phyloP scores from a whole-genome alignment of 495 filamentous ascomycete genomes.

The Entonaema liquescens region DNA sequence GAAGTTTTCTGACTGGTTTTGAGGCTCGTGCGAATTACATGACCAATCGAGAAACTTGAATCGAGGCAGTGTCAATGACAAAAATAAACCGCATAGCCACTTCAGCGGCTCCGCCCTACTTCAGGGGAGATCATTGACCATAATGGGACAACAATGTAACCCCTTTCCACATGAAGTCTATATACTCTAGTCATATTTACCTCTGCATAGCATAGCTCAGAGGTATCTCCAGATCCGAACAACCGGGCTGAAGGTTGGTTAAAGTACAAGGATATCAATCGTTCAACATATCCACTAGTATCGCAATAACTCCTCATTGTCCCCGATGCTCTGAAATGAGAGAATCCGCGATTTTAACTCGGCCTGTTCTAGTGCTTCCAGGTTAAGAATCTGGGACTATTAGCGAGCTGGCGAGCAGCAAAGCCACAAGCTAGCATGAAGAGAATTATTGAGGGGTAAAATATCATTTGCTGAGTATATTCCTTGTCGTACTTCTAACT shows the following conservation, averaged over 20 bases:
- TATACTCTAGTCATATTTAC: background rate
- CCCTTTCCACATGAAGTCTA: background rate
- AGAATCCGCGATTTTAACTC: background rate
- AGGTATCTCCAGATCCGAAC: background rate
- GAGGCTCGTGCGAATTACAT: background rate
- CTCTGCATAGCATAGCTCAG: background rate
- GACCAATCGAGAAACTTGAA: background rate
- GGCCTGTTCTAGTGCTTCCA: background rate
- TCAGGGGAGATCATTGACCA: background rate
- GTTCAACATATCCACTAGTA: background rate
- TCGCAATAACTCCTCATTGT: background rate
- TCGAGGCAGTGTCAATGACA: background rate
- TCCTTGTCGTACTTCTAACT: too few relatives aligned
- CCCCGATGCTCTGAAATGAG: background rate
- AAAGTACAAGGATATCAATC: background rate
- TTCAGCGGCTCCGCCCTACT: background rate
- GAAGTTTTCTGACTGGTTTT: background rate
- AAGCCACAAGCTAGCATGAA: background rate
- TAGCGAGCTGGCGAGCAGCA: background rate
- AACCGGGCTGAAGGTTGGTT: background rate
- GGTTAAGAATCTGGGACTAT: too few relatives aligned
- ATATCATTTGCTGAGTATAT: too few relatives aligned
- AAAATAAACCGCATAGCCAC: background rate
- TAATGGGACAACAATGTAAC: background rate
- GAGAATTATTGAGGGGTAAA: background rate